Evolutionary conservation across 1,284 basidiomycete species (phyloP).

Genomic region (Kalmanozyma brasiliensis): DNA sequence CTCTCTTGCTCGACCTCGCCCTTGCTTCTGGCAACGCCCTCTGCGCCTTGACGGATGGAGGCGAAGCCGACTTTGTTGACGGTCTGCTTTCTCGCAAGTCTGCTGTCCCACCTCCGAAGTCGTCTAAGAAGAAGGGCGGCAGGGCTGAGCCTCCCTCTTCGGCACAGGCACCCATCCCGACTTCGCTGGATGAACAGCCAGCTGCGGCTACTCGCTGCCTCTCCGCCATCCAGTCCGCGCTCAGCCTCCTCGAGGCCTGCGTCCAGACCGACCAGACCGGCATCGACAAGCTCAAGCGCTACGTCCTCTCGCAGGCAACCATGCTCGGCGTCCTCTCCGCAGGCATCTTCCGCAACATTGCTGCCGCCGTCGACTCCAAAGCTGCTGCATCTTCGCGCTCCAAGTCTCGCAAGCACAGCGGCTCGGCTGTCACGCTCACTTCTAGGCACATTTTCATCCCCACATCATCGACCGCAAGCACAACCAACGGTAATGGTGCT

Average conservation of each 20-base stretch:
- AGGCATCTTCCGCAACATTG: slow-evolving; percentile 45
- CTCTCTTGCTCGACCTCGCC: slow-evolving; percentile 39
- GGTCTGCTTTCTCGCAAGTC: slow-evolving; percentile 34
- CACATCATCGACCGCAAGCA: no score
- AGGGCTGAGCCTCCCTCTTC: background rate
- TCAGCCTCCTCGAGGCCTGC: slow-evolving; percentile 44
- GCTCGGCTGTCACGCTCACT: slow-evolving; percentile 9
- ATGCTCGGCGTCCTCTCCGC: slow-evolving; percentile 50
- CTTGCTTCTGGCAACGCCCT: slow-evolving; percentile 51
- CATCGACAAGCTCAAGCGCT: slow-evolving; percentile 46
- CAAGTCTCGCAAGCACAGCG: slow-evolving; percentile 22
- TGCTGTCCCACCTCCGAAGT: slow-evolving; percentile 8
- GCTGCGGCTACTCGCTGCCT: slow-evolving; percentile 32
- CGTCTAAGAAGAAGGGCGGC: slow-evolving; percentile 34
- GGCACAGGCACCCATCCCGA: slow-evolving; percentile 3
- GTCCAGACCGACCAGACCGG: slow-evolving; percentile 24
- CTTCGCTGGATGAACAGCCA: slow-evolving; percentile 39
- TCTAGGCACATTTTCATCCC: slow-evolving; percentile 34
- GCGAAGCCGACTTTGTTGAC: slow-evolving; percentile 43
- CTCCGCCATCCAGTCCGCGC: slow-evolving; percentile 27
- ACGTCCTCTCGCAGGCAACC: slow-evolving; percentile 40
- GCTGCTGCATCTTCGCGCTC: slow-evolving; percentile 1
- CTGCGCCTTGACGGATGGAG: slow-evolving; percentile 52
- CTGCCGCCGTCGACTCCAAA: slow-evolving; percentile 31
- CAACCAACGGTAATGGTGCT: background rate